These are phyloP conservation scores for Rubia balearica DNA, from an alignment of 305 asterid species.

Conservation along the genomic window DNA sequence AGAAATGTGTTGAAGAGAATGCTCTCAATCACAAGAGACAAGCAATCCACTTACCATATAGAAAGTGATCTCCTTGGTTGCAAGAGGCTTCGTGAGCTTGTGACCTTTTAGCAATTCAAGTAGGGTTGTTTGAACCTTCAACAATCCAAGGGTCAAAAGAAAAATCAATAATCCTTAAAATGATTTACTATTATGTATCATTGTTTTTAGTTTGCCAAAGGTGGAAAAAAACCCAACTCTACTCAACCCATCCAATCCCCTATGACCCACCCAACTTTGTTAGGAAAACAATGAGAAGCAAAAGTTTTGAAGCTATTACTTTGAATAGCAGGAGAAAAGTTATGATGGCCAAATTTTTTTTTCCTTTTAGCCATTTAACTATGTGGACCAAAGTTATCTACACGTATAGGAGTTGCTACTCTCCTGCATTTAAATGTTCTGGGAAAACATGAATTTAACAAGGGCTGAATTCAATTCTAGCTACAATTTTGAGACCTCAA, in stretches of 20 bases:
- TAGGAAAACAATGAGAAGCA: background rate
- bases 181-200: background rate
- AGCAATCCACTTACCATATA: conserved; percentile 25
- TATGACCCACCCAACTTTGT: background rate
- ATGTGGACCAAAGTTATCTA: background rate
- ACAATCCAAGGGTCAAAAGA: conserved; percentile 9
- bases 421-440: background rate
- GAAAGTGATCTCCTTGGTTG: conserved; percentile 27
- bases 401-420: background rate
- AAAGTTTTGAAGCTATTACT: background rate
- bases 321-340: background rate
- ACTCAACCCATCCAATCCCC: background rate
- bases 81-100: conserved; percentile 33
- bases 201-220: background rate
- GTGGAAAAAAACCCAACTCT: background rate
- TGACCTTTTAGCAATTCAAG: conserved; percentile 24
- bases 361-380: too few relatives aligned
- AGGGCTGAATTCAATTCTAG: background rate
- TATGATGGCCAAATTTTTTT: background rate
- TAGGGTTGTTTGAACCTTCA: conserved; percentile 34
- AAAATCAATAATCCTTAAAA: background rate
- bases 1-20: background rate
- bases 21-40: background rate
- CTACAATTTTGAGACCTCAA: background rate
- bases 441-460: background rate